These are phyloP conservation scores for Penicillium sp. DNA, from an alignment of 2,329 filamentous ascomycete genomes.

Conservation along the genomic window DNA sequence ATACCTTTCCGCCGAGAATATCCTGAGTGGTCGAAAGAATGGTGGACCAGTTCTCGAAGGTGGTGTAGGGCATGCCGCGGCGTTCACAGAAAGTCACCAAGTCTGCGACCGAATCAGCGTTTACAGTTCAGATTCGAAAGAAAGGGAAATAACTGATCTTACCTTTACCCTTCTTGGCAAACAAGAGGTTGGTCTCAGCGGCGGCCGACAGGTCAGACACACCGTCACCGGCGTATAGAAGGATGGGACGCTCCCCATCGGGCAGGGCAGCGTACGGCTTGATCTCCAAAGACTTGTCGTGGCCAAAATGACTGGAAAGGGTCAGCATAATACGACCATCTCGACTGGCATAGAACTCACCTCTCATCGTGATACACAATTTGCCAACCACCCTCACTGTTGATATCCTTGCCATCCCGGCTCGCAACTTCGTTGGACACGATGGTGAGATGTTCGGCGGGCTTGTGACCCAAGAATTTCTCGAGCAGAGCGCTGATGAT, in stretches of 20 bases:
- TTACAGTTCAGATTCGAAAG: background rate
- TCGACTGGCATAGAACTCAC: conserved; percentile 37
- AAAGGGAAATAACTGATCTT: conserved; percentile 12
- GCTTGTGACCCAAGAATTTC: conserved; percentile 72
- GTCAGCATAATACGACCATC: background rate
- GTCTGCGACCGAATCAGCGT: conserved; percentile 50
- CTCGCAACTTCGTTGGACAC: conserved; percentile 75
- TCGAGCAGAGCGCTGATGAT: conserved; percentile 79
- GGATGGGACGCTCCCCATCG: conserved; percentile 61
- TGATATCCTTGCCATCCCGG: conserved; percentile 64
- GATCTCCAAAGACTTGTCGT: conserved; percentile 92
- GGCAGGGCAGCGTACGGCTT: conserved; percentile 70
- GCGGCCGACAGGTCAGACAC: conserved; percentile 90
- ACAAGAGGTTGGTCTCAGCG: conserved; percentile 84
- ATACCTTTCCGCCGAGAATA: conserved; percentile 66
- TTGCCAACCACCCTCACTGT: conserved; percentile 77
- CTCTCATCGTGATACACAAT: conserved; percentile 85
- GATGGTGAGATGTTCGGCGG: conserved; percentile 68
- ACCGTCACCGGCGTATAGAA: conserved; percentile 94
- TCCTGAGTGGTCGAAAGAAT: conserved; percentile 72
- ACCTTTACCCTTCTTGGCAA: conserved; percentile 87
- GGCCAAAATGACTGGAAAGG: conserved; percentile 66
- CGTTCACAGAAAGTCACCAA: conserved; percentile 80
- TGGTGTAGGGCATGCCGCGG: conserved; percentile 78
- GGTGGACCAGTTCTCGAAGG: conserved; percentile 76